These are phyloP conservation scores for Aspergillus terreus DNA, from an alignment of 2,329 filamentous ascomycete species.

Conservation along the genomic window DNA sequence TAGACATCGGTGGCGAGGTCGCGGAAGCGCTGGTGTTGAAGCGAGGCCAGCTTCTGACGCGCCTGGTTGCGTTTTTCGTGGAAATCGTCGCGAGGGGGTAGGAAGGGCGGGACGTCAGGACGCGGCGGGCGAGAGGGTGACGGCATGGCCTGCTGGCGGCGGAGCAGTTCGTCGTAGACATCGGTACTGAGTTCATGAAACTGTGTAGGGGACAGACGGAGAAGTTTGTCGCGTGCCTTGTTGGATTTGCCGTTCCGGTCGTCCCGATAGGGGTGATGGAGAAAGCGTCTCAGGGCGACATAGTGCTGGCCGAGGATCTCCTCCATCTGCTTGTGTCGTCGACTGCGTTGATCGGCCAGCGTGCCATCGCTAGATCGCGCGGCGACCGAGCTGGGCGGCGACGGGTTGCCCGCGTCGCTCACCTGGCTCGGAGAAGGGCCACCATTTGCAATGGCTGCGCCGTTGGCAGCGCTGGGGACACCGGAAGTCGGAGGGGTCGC, in stretches of 20 bases:
- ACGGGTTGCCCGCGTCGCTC: conserved; percentile 54
- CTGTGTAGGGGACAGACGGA: conserved; percentile 84
- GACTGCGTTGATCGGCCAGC: conserved; percentile 60
- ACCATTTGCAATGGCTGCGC: conserved; percentile 20
- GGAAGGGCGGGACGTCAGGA: conserved; percentile 60
- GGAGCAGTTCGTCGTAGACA: conserved; percentile 90
- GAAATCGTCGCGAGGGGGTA: conserved; percentile 82
- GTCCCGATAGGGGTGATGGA: conserved; percentile 67
- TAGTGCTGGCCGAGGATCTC: conserved; percentile 78
- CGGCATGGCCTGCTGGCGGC: conserved; percentile 68
- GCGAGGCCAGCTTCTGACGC: conserved; percentile 87
- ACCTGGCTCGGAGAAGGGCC: conserved; percentile 19
- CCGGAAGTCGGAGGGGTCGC: conserved; percentile 68
- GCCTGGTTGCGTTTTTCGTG: conserved; percentile 97
- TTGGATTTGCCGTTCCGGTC: conserved; percentile 74
- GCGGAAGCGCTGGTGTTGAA: conserved; percentile 80
- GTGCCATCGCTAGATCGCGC: conserved; percentile 72
- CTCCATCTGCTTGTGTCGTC: conserved; percentile 59
- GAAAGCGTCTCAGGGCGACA: conserved; percentile 69
- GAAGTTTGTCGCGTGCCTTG: conserved; percentile 88
- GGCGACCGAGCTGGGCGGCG: conserved; percentile 83
- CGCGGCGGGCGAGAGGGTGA: conserved; percentile 40
- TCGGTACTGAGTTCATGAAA: conserved; percentile 98
- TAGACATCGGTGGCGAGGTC: conserved; percentile 95
- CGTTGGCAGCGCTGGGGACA: conserved; percentile 56